These are phyloP conservation scores for Porcisia deanei DNA, from an alignment of 208 protist genomes.

Conservation along the genomic window DNA sequence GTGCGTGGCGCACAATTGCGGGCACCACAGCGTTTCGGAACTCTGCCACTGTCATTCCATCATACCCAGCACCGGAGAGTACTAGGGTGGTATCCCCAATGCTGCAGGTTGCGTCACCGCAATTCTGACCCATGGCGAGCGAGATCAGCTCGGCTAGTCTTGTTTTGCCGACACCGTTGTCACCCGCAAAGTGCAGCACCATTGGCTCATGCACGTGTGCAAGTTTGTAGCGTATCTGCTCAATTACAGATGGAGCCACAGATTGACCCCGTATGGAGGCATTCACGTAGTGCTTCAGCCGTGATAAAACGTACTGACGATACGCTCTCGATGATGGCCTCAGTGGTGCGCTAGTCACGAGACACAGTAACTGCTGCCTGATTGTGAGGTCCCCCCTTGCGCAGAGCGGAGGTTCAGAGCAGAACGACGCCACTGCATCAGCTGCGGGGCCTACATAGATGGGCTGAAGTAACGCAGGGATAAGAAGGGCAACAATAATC, in stretches of 20 bases:
- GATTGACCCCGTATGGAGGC: constrained; percentile 53
- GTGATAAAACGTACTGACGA: constrained; percentile 32
- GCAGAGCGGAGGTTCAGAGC: constrained; percentile 38
- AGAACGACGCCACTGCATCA: constrained; percentile 2
- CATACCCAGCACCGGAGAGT: constrained; percentile 58
- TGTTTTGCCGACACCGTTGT: constrained; percentile 88
- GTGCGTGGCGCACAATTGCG: constrained; percentile 42
- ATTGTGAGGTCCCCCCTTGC: constrained; percentile 19
- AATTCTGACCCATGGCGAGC: constrained; percentile 59
- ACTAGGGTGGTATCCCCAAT: constrained; percentile 69
- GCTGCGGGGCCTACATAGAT: not conserved
- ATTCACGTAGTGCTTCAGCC: constrained; percentile 33
- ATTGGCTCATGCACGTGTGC: constrained; percentile 41
- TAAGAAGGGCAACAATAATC: not conserved
- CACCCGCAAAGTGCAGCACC: constrained; percentile 78
- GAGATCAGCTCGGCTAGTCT: constrained; percentile 69
- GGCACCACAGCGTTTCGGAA: constrained; percentile 58
- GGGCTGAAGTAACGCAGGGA: not conserved
- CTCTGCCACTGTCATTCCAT: constrained; percentile 51
- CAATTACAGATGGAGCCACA: constrained; percentile 39
- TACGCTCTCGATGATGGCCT: constrained; percentile 24
- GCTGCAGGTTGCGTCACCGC: constrained; percentile 28
- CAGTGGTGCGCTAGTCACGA: constrained; percentile 17
- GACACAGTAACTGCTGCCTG: constrained; percentile 21
- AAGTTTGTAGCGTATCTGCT: constrained; percentile 52